These are phyloP conservation scores for Fraxinus excelsior DNA, from an alignment of 257 asterid genomes.

Conservation along the genomic window DNA sequence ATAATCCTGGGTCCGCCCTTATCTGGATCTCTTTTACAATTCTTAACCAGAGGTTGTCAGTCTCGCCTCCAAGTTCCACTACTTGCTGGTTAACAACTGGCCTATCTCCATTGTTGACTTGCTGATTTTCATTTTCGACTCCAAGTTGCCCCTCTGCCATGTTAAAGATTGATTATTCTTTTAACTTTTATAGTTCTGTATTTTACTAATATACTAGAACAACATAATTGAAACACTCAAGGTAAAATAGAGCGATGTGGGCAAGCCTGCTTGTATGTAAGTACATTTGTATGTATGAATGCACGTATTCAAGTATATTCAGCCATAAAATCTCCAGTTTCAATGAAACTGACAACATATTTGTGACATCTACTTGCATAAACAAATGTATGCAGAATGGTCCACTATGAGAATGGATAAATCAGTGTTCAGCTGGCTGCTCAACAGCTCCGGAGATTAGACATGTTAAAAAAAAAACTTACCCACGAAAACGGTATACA, in stretches of 20 bases:
- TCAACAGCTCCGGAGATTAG: no score
- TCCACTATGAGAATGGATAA: no score
- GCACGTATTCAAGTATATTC: background rate
- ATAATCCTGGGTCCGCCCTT: no score
- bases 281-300: background rate
- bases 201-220: background rate
- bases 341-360: background rate
- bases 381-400: no score
- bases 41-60: slow-evolving; percentile 70
- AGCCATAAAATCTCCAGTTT: background rate
- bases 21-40: slow-evolving; percentile 80
- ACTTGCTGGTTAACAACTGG: slow-evolving; percentile 49
- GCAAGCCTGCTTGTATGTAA: no score
- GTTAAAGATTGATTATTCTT: background rate
- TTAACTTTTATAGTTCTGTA: background rate
- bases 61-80: slow-evolving; percentile 50
- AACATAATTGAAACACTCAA: no score
- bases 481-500: no score
- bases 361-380: no score
- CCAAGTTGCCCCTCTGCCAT: slow-evolving; percentile 56
- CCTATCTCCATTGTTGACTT: slow-evolving; percentile 44
- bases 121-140: slow-evolving; percentile 59
- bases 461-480: no score
- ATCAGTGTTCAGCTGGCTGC: no score
- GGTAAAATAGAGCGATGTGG: no score